Evolutionary conservation across 352 stramenopile genomes (phyloP), one percentile per base, ranked within the genome.

Genomic region (Pythium aristosporum): DNA sequence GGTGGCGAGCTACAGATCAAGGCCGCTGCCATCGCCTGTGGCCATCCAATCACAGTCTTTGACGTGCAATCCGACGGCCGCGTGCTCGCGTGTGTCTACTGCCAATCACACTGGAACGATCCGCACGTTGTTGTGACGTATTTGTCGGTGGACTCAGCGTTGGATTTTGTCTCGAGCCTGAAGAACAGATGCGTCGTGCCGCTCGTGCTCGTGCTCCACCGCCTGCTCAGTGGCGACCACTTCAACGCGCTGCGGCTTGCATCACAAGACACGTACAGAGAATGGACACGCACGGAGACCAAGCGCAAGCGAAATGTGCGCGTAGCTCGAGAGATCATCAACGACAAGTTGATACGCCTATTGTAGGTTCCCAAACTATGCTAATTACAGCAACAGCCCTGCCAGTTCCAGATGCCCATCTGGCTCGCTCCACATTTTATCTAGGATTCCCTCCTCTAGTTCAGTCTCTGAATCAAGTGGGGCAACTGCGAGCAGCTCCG

Each of bases 401-500:
- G 25, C 3, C 5, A 5, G 25, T 30, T 30, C 25, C 25, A 30
- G 25, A 30, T 30, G 25, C 25, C 37, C 15, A 42, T 42, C 11
- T 42, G 37, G 37, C 11, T 0, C 37, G 37, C 6, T 16, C 37
- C 37, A 42, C 37, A 42, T 9, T 18, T 3, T 30, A 42, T 42
- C 0, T 42, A 6, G 37, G 11, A 42, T 42, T 16, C 37, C 11
- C 15, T 42, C 37, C 2, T 42, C 37, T 16, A 8, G 37, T 5
- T 30, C 25, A 30, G 25, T 1, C 37, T 42, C 3, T 42, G 37
- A 42, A 12, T 42, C 23, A 36, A 53, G 8, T 53, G 47, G 32
- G 5, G 50, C 50, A 57, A 57, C 50, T 57, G 50, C 50, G 28
- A 41, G n/a, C 25, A 46, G 28, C 50, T 46, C 50, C 13, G 56